These are phyloP conservation scores for Hypoxylon lienhwacheense DNA, from an alignment of 495 filamentous ascomycete genomes.

Conservation along the genomic window DNA sequence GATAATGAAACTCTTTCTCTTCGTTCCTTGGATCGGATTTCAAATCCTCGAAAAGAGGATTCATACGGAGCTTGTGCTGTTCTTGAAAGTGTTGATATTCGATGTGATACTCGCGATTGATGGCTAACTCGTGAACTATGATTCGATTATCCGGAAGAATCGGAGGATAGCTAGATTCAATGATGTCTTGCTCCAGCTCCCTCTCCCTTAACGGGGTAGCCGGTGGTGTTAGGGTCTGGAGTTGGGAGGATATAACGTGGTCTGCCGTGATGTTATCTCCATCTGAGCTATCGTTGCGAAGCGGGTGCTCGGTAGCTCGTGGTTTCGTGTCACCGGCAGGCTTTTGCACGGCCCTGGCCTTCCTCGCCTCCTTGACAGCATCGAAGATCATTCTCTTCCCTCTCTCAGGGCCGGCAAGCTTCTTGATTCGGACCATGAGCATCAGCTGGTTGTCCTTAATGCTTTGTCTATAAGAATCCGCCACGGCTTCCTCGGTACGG, in stretches of 20 bases:
- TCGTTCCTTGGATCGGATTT: slow-evolving; percentile 69
- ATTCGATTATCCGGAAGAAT: slow-evolving; percentile 81
- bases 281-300: slow-evolving; percentile 40
- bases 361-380: slow-evolving; percentile 78
- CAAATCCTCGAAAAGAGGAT: slow-evolving; percentile 77
- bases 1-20: slow-evolving; percentile 61
- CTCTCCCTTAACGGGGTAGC: slow-evolving; percentile 41
- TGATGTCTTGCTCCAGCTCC: slow-evolving; percentile 47
- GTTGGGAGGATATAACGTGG: slow-evolving; percentile 36
- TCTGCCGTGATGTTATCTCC: slow-evolving; percentile 41
- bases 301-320: slow-evolving; percentile 56
- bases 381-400: slow-evolving; percentile 81
- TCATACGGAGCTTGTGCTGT: slow-evolving; percentile 53
- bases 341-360: slow-evolving; percentile 68
- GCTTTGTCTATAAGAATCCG: slow-evolving; percentile 86
- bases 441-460: slow-evolving; percentile 92
- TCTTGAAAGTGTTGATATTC: slow-evolving; percentile 54
- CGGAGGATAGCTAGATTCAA: slow-evolving; percentile 44
- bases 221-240: slow-evolving; percentile 50
- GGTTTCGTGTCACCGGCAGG: slow-evolving; percentile 71
- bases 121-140: slow-evolving; percentile 86
- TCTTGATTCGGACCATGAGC: slow-evolving; percentile 84
- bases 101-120: slow-evolving; percentile 78
- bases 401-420: slow-evolving; percentile 78
- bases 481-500: slow-evolving; percentile 79